These are phyloP conservation scores for Asterophora lycoperdoides DNA, from an alignment of 768 basidiomycete species.

Conservation along the genomic window DNA sequence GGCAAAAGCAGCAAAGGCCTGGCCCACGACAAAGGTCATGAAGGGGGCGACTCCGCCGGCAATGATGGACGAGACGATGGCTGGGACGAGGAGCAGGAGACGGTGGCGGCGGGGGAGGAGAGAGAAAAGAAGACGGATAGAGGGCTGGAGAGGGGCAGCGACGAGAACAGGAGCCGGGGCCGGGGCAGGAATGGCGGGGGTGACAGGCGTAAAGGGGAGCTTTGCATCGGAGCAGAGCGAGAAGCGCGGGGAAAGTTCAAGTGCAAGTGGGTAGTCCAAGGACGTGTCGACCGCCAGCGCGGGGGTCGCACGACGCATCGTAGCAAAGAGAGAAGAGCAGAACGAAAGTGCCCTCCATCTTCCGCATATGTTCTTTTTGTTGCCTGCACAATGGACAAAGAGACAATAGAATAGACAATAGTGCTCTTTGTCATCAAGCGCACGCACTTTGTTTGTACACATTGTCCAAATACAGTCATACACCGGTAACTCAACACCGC, in stretches of 20 bases:
- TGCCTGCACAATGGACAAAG: constrained; percentile 3
- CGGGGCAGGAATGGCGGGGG: constrained; percentile 1
- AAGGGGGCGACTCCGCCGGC: constrained; percentile 76
- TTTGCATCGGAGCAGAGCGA: constrained; percentile 16
- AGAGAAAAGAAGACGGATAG: constrained; percentile 52
- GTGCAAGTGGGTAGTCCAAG: constrained; percentile 4
- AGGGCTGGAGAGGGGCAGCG: constrained; percentile 19
- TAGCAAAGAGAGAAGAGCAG: constrained; percentile 4
- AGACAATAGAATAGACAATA: constrained; percentile 18
- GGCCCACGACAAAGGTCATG: constrained; percentile 82
- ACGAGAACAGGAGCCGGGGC: not conserved
- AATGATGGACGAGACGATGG: constrained; percentile 54
- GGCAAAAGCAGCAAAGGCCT: constrained; percentile 71
- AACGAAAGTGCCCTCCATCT: constrained; percentile 2
- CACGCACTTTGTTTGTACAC: too few species aligned
- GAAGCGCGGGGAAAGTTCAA: constrained; percentile 15
- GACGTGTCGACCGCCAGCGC: constrained; percentile 20
- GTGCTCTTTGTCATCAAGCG: too few species aligned
- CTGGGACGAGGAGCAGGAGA: constrained; percentile 59
- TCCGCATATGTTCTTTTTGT: constrained; percentile 14
- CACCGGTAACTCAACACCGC: too few species aligned
- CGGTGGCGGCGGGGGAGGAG: constrained; percentile 56
- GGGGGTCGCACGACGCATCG: constrained; percentile 19
- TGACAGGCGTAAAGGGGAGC: constrained; percentile 1
- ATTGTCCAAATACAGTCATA: too few species aligned